A percentile compares a stretch with the other conserved stretches of the same genome.
These are phyloP conservation scores for Podochytrium sp. DNA, from an alignment of 192 early-diverging fungal genomes.

Conservation along the genomic window DNA sequence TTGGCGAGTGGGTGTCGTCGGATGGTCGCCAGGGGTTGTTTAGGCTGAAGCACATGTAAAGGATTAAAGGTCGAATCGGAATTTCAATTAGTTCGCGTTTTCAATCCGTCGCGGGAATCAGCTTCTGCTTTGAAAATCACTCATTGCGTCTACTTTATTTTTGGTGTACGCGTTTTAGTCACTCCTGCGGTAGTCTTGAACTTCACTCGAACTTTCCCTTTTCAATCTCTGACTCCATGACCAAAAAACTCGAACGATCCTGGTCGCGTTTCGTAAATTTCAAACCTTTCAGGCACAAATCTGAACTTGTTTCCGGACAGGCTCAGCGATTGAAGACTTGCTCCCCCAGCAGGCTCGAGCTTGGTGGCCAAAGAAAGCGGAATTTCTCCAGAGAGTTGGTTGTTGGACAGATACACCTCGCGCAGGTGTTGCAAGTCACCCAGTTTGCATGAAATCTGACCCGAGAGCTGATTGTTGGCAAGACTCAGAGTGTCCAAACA, in stretches of 20 bases:
- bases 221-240: no score
- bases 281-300: no score
- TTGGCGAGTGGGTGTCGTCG: slow-evolving; percentile 24
- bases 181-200: no score
- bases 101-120: no score
- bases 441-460: background rate
- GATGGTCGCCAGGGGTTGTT: slow-evolving; percentile 23
- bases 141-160: no score
- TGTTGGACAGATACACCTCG: background rate
- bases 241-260: no score
- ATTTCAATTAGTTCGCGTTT: no score
- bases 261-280: no score
- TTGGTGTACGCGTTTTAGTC: no score
- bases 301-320: background rate
- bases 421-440: background rate
- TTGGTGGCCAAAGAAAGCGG: background rate
- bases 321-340: background rate
- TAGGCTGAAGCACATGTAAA: slow-evolving; percentile 19
- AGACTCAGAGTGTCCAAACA: background rate
- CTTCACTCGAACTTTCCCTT: no score
- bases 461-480: background rate
- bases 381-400: background rate
- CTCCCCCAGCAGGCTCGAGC: background rate
- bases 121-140: no score
- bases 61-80: no score